Percentiles rank a stretch among this genome's conserved stretches.
Evolutionary conservation across 139 green algal species (phyloP).

Genomic region (Chlamydomonas sphaeroides): DNA sequence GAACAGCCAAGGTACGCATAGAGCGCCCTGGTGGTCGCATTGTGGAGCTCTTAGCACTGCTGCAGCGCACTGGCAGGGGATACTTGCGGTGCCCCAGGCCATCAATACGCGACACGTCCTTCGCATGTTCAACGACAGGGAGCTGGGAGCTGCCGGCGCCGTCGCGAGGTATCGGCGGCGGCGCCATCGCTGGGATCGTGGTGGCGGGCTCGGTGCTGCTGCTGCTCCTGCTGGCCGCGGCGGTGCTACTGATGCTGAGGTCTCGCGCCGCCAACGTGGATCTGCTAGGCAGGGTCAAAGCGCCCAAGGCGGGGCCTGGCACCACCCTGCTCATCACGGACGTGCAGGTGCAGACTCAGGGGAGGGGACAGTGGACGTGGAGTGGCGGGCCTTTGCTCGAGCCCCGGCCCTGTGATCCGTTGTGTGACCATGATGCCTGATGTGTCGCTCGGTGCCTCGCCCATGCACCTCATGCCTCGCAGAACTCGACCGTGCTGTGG

Average conservation of each 20-base stretch:
- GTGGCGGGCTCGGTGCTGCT: neutral
- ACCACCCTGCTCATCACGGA: constrained; percentile 20
- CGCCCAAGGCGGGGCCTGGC: neutral
- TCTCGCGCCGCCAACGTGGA: neutral
- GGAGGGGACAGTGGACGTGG: too few relatives aligned
- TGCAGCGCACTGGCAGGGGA: too few relatives aligned
- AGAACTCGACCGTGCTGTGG: constrained; percentile 47
- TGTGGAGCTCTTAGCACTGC: too few relatives aligned
- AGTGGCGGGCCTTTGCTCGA: too few relatives aligned
- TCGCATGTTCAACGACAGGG: too few relatives aligned
- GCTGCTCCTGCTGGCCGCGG: neutral
- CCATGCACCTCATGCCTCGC: neutral
- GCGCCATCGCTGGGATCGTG: neutral
- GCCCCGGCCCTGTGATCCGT: too few relatives aligned
- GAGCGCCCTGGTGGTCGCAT: too few relatives aligned
- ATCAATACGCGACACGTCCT: too few relatives aligned
- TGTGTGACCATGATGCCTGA: too few relatives aligned
- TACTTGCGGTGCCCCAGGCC: too few relatives aligned
- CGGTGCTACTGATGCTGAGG: neutral
- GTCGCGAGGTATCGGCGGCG: neutral
- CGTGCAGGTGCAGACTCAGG: neutral
- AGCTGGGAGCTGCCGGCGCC: too few relatives aligned
- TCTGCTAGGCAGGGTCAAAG: constrained; percentile 6
- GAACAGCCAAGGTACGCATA: too few relatives aligned
- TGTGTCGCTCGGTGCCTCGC: neutral